Base-by-base conservation (phyloP, 2,329 filamentous ascomycete genomes). In the Trichoderma arundinaceum region DNA sequence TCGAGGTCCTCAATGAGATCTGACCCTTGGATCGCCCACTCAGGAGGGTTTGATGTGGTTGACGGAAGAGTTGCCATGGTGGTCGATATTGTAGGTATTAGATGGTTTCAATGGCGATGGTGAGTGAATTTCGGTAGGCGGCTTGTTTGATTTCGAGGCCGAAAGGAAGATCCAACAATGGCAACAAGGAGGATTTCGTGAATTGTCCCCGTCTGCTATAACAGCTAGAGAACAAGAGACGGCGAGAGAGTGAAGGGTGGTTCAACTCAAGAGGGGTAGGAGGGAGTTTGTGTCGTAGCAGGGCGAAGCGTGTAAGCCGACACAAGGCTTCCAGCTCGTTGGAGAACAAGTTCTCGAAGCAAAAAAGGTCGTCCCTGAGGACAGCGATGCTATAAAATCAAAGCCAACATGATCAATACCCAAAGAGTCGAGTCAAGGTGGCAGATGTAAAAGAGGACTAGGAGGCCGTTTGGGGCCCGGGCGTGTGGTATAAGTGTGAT, bases 1-100 rank as follows among this genome's bases (percentile, higher is more conserved):
- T 98, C 94, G 58, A 89, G 84, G 73, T 97, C 94, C 69, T 90
- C 80, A 71, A 88, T 77, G 65, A 97, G 93, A 66, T 87, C 85
- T 69, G 84, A 81, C 17, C 77, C 70, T 52, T 73, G 73, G 28
- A 78, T 76, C 41, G 70, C 71, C 76, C 77, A 79, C 51, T 69
- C 69, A 63, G 70, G 75, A 60, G 69, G 72, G 69, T 69, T 72
- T 69, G 71, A 73, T 63, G 65, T 67, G 60, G 70, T 69, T 38
- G 62, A 61, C 38, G 69, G 61, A 19, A 68, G 65, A 39, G 67
- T 70, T 35, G 70, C 73, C 76, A 77, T 78, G 63, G 67, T 74
- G 66, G 69, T 46, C 33, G 43, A 10, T 59, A 17, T 66, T n/a
- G 62, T 49, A 38, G 17, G 51, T 33, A 53, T 53, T 53, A 53